These are phyloP conservation scores for Vaccinium darrowii DNA, from an alignment of 148 eudicot species.

Conservation along the genomic window DNA sequence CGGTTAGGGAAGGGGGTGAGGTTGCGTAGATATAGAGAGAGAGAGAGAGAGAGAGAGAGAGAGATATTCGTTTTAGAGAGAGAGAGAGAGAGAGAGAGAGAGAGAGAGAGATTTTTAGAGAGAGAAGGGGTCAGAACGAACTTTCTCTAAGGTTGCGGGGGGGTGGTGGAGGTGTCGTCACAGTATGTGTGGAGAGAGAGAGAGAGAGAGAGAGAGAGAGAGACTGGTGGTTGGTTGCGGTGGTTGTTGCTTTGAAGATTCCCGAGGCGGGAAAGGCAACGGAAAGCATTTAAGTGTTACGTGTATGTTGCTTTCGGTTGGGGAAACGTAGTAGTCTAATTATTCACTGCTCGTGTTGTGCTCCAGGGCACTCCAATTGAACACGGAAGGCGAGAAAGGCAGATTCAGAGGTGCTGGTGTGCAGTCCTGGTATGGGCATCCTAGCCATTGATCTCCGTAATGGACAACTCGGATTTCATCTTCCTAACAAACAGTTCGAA, in stretches of 20 bases:
- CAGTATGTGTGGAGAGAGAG: background rate
- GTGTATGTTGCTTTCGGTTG: background rate
- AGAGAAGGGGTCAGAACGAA: background rate
- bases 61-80: background rate
- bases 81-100: no score
- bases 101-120: background rate
- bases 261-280: background rate
- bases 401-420: no score
- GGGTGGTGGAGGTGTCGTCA: background rate
- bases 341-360: no score
- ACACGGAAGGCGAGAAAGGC: no score
- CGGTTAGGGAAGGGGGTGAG: no score
- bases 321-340: background rate
- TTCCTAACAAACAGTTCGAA: no score
- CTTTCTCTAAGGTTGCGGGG: constrained; percentile 5
- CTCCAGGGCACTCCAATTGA: no score
- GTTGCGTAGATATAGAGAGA: background rate
- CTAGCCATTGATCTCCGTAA: no score
- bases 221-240: background rate
- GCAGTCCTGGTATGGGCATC: no score
- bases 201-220: background rate
- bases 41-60: background rate
- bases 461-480: no score
- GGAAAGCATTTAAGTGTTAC: background rate
- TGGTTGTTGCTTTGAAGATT: background rate